Percentiles rank a stretch among this genome's conserved stretches.
Evolutionary conservation across 306 rosid species (phyloP).

Genomic region (Prunus armeniaca): DNA sequence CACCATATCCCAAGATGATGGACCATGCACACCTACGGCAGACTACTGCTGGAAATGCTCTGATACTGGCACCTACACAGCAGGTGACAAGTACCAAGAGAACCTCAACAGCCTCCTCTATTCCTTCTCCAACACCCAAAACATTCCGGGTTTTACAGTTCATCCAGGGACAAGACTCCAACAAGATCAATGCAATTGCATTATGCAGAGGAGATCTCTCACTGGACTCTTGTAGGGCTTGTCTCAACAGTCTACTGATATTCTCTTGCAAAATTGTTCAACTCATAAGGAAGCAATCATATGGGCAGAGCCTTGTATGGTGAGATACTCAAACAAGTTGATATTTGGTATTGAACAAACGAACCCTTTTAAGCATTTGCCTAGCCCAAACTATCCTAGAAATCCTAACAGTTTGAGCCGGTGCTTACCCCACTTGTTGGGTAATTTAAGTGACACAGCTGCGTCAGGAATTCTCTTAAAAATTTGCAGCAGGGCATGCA

Average conservation of each 20-base stretch:
- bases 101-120: constrained; percentile 15
- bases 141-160: neutral
- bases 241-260: neutral
- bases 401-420: no score
- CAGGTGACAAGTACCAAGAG: neutral
- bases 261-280: constrained; percentile 10
- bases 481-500: no score
- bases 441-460: no score
- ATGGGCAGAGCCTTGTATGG: constrained; percentile 15
- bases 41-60: constrained; percentile 22
- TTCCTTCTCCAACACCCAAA: neutral
- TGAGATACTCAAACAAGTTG: constrained; percentile 12
- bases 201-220: no score
- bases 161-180: constrained; percentile 13
- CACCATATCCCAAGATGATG: neutral
- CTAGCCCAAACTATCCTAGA: neutral
- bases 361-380: neutral
- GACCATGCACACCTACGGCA: neutral
- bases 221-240: neutral
- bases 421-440: no score
- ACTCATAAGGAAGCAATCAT: constrained; percentile 16
- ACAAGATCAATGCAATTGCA: constrained; percentile 23
- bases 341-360: neutral
- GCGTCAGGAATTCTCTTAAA: no score
- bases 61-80: neutral